These are phyloP conservation scores for Spatholobus suberectus DNA, from an alignment of 306 rosid genomes.

Conservation along the genomic window DNA sequence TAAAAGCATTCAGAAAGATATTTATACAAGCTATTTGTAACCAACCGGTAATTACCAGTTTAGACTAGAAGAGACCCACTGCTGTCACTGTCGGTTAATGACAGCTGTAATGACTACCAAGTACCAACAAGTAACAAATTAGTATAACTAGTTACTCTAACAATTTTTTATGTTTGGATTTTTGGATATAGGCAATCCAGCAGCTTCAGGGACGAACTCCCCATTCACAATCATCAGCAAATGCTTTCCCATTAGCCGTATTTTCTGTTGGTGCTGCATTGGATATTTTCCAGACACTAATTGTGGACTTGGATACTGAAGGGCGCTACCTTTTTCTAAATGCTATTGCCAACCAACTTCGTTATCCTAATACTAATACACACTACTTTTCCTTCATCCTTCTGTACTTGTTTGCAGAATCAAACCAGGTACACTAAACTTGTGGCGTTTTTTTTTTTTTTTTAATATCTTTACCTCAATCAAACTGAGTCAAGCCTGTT, in stretches of 20 bases:
- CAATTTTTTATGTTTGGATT: constrained; percentile 27
- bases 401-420: constrained; percentile 88
- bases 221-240: constrained; percentile 69
- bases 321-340: constrained; percentile 98
- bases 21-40: no score
- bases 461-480: background rate
- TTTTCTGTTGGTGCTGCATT: constrained; percentile 91
- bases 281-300: constrained; percentile 84
- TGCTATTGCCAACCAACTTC: constrained; percentile 97
- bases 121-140: background rate
- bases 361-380: constrained; percentile 96
- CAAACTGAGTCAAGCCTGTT: background rate
- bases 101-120: no score
- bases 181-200: constrained; percentile 80
- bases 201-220: constrained; percentile 81
- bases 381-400: constrained; percentile 97
- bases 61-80: no score
- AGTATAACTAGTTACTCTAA: background rate
- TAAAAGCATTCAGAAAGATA: background rate
- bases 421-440: constrained; percentile 69
- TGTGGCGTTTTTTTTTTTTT: background rate
- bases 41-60: background rate
- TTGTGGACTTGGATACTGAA: constrained; percentile 85
- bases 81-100: no score
- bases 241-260: constrained; percentile 68